Base-by-base conservation (phyloP, 2,329 filamentous ascomycete genomes). In the Hypoxylon sp. region DNA sequence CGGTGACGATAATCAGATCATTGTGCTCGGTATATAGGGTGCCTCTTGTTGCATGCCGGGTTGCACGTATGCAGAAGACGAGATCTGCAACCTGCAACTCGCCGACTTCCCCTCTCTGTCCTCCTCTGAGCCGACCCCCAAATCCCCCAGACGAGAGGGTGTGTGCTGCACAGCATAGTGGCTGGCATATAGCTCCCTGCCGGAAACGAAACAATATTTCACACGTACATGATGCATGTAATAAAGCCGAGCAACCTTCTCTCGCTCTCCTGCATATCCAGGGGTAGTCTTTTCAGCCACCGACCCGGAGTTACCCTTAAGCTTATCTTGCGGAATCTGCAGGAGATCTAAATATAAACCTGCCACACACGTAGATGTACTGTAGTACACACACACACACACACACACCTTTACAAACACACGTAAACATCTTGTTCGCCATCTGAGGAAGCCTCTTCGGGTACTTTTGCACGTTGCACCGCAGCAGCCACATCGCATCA, bases 1-100 rank as follows among this genome's bases (percentile, higher is more conserved):
- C 31, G 18, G 13, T 13, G 60, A 33, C 46, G 59, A 62, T 58
- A 54, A 57, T 62, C 60, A 60, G 55, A 54, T 62, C 60, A 62
- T 62, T 18, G 37, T 37, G 20, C 40, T 51, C 37, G 48, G 41
- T 29, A 57, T 15, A 49, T 50, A 18, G 33, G 40, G 33, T 26
- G 13, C 20, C 42, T 23, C 29, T 17, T 40, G 13, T 24, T 27
- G 51, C 47, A 51, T 15, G 3, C n/a, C n/a, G n/a, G n/a, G n/a
- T n/a, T 41, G 26, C 26, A 24, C 41, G 9, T 7, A 10, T 53
- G 33, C 24, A 41, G 17, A 29, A 29, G 26, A n/a, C n/a, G n/a
- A 31, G 29, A 31, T 37, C 33, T 48, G 21, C 54, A 27, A 23
- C 35, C 47, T 35, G 50, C 47, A 38, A 37, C 21, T 18, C 13